Evolutionary conservation across 2,329 filamentous ascomycete genomes (phyloP), one percentile per base, ranked within the genome.

Genomic region (Trichoderma cornu-damae): DNA sequence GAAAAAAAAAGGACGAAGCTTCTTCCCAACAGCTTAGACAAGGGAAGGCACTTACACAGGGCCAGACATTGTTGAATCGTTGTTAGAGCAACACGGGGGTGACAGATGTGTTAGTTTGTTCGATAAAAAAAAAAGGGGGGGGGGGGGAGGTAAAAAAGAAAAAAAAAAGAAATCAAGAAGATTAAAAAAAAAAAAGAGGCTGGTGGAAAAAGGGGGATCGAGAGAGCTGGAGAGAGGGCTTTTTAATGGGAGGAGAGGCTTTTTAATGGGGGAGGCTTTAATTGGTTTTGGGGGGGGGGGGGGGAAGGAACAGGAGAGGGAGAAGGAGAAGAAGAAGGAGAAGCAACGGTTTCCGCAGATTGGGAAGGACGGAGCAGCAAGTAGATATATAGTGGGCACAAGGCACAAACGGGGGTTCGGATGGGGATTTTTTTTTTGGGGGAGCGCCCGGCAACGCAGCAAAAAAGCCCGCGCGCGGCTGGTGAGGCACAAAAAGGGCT

Each of bases 51-150:
- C 84, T 86, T 83, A 87, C 84, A 84, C 82, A 75, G 84, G 74
- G 73, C 81, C 80, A 79, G 82, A 84, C 82, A 85, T 84, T n/a
- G 74, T 74, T 81, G 75, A 16, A 30, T n/a, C 37, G 50, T n/a
- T 48, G 24, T 51, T 26, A 4, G 18, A 32, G 49, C 34, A 58
- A 30, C 35, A 11, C 28, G 35, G 49, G 43, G 32, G n/a, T n/a
- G n/a, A n/a, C n/a, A n/a, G n/a, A n/a, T n/a, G n/a, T n/a, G n/a
- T n/a, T n/a, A n/a, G n/a, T n/a, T n/a, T n/a, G n/a, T n/a, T n/a
- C n/a, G n/a, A n/a, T n/a, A n/a, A n/a, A n/a, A n/a, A n/a, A n/a
- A n/a, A n/a, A n/a, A n/a, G n/a, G n/a, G n/a, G n/a, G n/a, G n/a
- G n/a, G n/a, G n/a, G n/a, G n/a, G n/a, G n/a, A n/a, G 22, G 16